A percentile compares a stretch with the other conserved stretches of the same genome.
phyloP scores from a whole-genome alignment of 176 grass and related monocot genomes.

The Triticum dicoccoides region DNA sequence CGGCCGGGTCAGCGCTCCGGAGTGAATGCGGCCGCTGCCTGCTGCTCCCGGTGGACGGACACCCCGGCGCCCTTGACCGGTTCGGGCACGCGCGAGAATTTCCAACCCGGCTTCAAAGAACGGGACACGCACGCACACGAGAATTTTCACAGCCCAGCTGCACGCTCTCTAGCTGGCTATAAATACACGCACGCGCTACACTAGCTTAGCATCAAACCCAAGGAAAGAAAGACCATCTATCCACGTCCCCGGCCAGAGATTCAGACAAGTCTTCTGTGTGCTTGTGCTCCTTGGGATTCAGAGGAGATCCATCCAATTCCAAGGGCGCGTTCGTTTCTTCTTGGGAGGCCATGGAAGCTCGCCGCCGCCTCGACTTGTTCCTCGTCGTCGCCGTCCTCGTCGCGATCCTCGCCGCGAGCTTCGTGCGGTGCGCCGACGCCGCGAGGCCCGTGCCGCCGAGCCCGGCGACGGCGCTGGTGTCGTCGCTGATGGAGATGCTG shows the following conservation, averaged over 20 bases:
- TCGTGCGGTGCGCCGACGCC: constrained; percentile 32
- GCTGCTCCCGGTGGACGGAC: background rate
- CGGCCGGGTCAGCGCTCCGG: constrained; percentile 1
- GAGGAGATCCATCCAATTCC: background rate
- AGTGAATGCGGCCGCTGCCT: background rate
- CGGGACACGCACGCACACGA: background rate
- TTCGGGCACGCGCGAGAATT: background rate
- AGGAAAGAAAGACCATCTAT: background rate
- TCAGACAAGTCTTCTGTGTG: background rate
- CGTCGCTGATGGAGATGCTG: constrained; percentile 51
- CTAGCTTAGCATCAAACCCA: background rate
- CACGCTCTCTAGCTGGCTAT: background rate
- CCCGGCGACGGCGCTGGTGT: constrained; percentile 29
- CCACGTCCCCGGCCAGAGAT: no score
- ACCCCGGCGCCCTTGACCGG: constrained; percentile 11
- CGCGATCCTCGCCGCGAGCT: background rate
- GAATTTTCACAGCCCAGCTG: background rate
- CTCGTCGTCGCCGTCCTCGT: background rate
- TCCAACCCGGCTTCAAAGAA: constrained; percentile 6
- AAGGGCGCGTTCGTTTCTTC: background rate
- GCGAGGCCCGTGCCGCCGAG: constrained; percentile 46
- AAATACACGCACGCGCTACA: background rate
- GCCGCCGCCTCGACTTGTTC: background rate
- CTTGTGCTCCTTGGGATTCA: background rate
- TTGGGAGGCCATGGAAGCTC: constrained; percentile 5